Evolutionary conservation across 169 alveolate species (phyloP).

Genomic region (Eimeria acervulina): DNA sequence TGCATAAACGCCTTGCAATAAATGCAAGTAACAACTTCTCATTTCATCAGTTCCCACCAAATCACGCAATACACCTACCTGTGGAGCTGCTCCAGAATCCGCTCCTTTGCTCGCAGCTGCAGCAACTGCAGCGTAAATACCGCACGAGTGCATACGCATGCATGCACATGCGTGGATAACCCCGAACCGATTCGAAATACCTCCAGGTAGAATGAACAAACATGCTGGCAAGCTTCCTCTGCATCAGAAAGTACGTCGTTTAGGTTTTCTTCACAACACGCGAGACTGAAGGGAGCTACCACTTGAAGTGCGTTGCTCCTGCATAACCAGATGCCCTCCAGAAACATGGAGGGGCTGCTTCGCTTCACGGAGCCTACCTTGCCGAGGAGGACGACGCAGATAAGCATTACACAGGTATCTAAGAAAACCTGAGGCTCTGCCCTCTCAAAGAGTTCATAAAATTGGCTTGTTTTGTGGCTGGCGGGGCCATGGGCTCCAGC

Average conservation of each 20-base stretch:
- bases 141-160: not conserved
- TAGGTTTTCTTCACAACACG: not conserved
- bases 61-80: not conserved
- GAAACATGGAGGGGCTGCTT: not conserved
- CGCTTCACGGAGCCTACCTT: slow-evolving; percentile 33
- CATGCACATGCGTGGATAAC: not conserved
- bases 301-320: not conserved
- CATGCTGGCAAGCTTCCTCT: not conserved
- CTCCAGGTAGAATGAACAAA: not conserved
- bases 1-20: not conserved
- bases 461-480: slow-evolving; percentile 2
- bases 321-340: not conserved
- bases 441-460: not conserved
- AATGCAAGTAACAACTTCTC: not conserved
- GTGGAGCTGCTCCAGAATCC: slow-evolving; percentile 59
- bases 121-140: slow-evolving; percentile 56
- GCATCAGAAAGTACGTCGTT: not conserved
- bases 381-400: slow-evolving; percentile 64
- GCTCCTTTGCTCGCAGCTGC: slow-evolving; percentile 79
- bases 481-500: not conserved
- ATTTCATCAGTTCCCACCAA: not conserved
- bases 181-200: not conserved
- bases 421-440: slow-evolving; percentile 68
- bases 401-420: slow-evolving; percentile 75
- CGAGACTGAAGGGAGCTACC: not conserved